Evolutionary conservation across 176 grass and related monocot genomes (phyloP).

Genomic region (Miscanthus lutarioriparius): DNA sequence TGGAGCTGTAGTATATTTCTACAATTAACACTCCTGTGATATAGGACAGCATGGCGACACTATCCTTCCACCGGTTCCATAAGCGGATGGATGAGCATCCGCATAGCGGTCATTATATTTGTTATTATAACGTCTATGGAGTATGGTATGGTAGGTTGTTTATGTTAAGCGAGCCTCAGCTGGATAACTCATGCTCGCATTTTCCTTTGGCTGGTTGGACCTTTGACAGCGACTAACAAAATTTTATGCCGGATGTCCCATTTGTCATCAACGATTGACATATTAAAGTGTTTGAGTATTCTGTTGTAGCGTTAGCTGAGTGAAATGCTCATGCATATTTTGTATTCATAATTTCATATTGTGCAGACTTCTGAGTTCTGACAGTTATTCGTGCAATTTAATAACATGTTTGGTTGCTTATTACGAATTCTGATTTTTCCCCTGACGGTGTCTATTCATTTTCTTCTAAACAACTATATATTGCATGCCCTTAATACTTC

Average conservation of each 20-base stretch:
- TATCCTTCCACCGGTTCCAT: constrained; percentile 49
- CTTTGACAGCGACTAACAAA: constrained; percentile 33
- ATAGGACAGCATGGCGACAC: constrained; percentile 52
- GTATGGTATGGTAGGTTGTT: constrained; percentile 71
- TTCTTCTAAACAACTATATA: background rate
- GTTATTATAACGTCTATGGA: constrained; percentile 45
- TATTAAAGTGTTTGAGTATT: constrained; percentile 10
- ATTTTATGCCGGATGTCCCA: constrained; percentile 27
- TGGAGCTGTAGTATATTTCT: constrained; percentile 39
- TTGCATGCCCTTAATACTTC: background rate
- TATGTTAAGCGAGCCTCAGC: constrained; percentile 38
- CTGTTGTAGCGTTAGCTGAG: background rate
- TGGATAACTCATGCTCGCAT: constrained; percentile 37
- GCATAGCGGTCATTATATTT: too few relatives aligned
- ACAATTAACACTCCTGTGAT: constrained; percentile 48
- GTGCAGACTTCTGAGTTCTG: background rate
- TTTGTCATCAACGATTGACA: constrained; percentile 1
- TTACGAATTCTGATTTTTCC: background rate
- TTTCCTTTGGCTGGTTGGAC: constrained; percentile 25
- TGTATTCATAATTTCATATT: background rate
- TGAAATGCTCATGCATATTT: background rate
- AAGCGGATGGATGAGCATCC: constrained; percentile 45
- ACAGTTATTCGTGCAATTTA: background rate
- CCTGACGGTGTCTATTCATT: background rate
- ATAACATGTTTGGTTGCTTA: background rate